Evolutionary conservation across 257 asterid genomes (phyloP), one percentile per base, ranked within the genome.

Genomic region (Nicotiana attenuata): DNA sequence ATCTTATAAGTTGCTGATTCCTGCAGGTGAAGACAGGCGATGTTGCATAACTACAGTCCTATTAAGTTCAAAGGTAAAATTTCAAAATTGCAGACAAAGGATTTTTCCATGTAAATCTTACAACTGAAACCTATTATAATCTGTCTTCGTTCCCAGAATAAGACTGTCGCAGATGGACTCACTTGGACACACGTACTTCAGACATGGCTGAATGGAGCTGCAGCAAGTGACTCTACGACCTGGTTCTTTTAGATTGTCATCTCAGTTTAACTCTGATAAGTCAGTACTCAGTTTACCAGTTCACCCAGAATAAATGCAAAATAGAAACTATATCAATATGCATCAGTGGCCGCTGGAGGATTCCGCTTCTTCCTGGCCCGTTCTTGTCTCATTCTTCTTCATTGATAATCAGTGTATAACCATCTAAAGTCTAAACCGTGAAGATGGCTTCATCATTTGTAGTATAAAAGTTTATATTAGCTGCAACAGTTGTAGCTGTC

Each of bases 121-220:
- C 24, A 22, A 14, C 16, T 47, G 61, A 73, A 73, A 1, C 79
- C 24, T 31, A n/a, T 1, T 73, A n/a, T 50, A 47, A 73, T 73
- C 61, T 24, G 16, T 24, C 20, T 78, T 85, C 85, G 53, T 63
- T 65, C 71, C 24, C 89, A 95, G 97, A 91, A 86, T 83, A 91
- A 83, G 89, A 91, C 77, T 66, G 97, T 84, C 66, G 91, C 90
- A 65, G 90, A 91, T 65, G 97, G 98, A 60, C 91, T 91, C 60
- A 93, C 94, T 57, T 91, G 95, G 97, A 84, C 89, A 71, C 92
- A 92, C 83, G 88, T 92, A 52, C 98, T 92, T 77, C 97, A 92
- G 87, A 91, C 98, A 60, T 92, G 97, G 98, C 84, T 91, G 88
- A 89, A 88, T 16, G 97, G 92, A 77, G 89, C 92, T 77, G 91